A percentile compares a stretch with the other conserved stretches of the same genome.
These are phyloP conservation scores for Xenoacremonium recifei DNA, from an alignment of 2,329 filamentous ascomycete genomes.

Conservation along the genomic window DNA sequence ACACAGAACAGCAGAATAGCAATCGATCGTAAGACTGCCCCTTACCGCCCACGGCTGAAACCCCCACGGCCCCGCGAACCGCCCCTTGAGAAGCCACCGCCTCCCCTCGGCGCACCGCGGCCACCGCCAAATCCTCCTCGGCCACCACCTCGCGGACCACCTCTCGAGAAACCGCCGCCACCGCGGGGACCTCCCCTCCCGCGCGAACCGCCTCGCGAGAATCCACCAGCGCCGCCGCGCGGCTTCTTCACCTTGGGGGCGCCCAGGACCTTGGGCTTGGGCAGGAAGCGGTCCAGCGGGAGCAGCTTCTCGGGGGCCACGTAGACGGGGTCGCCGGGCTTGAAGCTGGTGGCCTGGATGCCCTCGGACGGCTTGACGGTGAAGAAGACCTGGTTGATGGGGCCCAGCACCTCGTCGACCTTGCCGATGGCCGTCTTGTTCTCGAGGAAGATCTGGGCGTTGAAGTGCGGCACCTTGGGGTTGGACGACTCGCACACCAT, in stretches of 20 bases:
- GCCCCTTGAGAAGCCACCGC: conserved; percentile 22
- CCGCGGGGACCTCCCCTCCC: conserved; percentile 35
- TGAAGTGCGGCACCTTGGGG: conserved; percentile 97
- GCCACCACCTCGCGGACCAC: conserved; percentile 39
- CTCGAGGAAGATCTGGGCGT: conserved; percentile 97
- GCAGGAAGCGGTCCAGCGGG: conserved; percentile 92
- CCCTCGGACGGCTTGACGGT: conserved; percentile 97
- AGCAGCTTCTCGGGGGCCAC: conserved; percentile 93
- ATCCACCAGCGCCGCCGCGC: conserved; percentile 45
- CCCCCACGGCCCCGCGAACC: conserved; percentile 20
- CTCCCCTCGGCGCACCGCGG: conserved; percentile 31
- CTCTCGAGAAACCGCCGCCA: conserved; percentile 36
- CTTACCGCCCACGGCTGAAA: no score
- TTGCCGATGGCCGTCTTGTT: conserved; percentile 97
- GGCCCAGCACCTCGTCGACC: conserved; percentile 95
- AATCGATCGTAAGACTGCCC: no score
- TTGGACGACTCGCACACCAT: conserved; percentile 97
- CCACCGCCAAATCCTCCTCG: conserved; percentile 30
- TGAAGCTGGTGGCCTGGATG: conserved; percentile 93
- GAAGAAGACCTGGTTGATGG: conserved; percentile 97
- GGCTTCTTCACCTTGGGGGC: conserved; percentile 63
- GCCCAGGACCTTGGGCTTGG: conserved; percentile 81
- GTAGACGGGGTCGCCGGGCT: conserved; percentile 95
- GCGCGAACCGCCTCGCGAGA: conserved; percentile 33
- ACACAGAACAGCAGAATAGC: no score